Evolutionary conservation across 352 stramenopile species (phyloP), one percentile per base, ranked within the genome.

Genomic region (Globisporangium heterothallicum): DNA sequence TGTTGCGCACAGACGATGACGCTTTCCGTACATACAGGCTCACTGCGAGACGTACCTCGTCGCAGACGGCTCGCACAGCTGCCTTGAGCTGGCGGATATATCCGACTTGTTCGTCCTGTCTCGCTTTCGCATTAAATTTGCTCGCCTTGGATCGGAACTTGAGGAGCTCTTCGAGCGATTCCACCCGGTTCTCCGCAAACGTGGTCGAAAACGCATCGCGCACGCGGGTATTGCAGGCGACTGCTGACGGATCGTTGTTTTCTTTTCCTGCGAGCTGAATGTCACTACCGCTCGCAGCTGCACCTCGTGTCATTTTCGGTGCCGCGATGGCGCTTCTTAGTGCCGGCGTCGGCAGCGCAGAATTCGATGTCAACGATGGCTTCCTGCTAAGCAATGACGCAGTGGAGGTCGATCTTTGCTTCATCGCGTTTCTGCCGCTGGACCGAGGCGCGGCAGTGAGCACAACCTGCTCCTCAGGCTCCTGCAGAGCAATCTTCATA

Each of bases 51-150:
- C 26, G 29, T 19, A 76, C 70, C 73, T 71, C 72, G 2, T 58
- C 56, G 35, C 60, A 53, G 4, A 86, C 53, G 12, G 62, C 51
- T 22, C 64, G 63, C 18, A 90, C 35, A 1, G 61, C 49, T 0
- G 60, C 41, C 53, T 84, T 85, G 16, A 86, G 66, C 42, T 82
- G 68, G 21, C 78, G 77, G 42, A 81, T 79, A 45, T 83, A 77
- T 16, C 36, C 53, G 29, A 74, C 56, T 49, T 86, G 58, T 47
- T 90, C 78, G 30, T 90, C 76, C 30, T 77, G 70, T 3, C 70
- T 49, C 16, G 62, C 78, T 44, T 83, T 84, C 19, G 68, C 61
- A 22, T 83, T 68, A 42, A 84, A 90, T 43, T 88, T 90, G 43
- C 80, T 86, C 21, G 78, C 71, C 44, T 86, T 88, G 27, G 65